Base-by-base conservation (phyloP, 768 basidiomycete genomes). In the Collybia nuda region DNA sequence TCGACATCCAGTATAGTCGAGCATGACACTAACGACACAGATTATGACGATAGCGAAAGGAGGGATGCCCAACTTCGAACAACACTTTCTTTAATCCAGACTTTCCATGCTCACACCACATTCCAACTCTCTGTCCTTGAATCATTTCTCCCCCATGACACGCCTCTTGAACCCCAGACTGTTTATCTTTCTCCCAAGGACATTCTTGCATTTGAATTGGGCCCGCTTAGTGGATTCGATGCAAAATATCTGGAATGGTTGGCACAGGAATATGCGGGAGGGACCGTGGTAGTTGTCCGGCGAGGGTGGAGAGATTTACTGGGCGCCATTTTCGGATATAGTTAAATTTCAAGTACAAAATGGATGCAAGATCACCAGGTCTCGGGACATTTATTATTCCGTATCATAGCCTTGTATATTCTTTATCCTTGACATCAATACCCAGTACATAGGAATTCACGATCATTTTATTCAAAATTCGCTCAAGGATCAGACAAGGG, bases 181-280 rank as follows among this genome's bases (percentile, higher is more conserved):
- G 67, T 83, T 9, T 60, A 60, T 23, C 64, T 91, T 15, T 74
- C 78, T 1, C 80, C 88, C 9, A 81, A 76, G 56, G 86, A 90
- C 52, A 70, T 92, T 6, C 47, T 81, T 9, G 71, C 80, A 12
- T 84, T 93, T 41, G 88, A 88, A 62, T 76, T 93, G 0, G 85
- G 88, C 1, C 84, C 89, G 6, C 67, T 90, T 51, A 93, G 90
- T 59, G 68, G 73, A 4, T 61, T 84, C 41, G 90, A 93, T 54
- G 84, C 77, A n/a, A 74, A 72, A 38, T 92, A 91, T 62, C 68
- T 91, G 28, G 88, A 90, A 62, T 92, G 88, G 88, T 70, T 93
- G 15, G 80, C 75, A 1, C 75, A 76, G 44, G 86, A 88, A 65
- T 88, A 88, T 51, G 82, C 76, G 3, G 73, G 73, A 2, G 75